Evolutionary conservation across 306 rosid species (phyloP), one percentile per base, ranked within the genome.

Genomic region (Pachyrhizus erosus): DNA sequence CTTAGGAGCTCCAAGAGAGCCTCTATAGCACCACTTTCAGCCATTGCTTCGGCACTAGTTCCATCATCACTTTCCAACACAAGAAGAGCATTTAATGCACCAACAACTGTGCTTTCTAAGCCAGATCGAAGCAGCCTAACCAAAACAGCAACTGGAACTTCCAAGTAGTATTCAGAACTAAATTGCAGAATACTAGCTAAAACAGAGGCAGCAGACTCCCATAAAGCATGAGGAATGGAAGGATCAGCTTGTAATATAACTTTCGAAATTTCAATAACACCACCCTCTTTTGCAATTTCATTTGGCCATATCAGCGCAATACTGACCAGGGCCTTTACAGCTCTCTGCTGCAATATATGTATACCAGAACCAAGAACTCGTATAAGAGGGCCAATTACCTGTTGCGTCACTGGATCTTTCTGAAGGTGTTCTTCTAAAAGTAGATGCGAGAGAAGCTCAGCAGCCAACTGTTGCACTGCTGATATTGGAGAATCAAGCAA

Each of bases 121-220:
- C 99, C 99, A 83, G 99, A 93, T 76, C 93, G 96, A 88, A 96
- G 99, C 91, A 96, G 80, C 86, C 96, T 89, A 64, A 93, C 99
- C 91, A 96, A 86, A 81, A 96, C 99, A 54, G 99, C 99, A 68
- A 96, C 88, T 23, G 99, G 99, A 40, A 96, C 94, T 88, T 96
- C 99, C 87, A 96, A 74, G 87, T 93, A 96, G 88, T 85, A 96
- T 74, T 96, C 99, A 67, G 99, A 96, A 86, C 99, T 92, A 82
- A 90, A 96, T 86, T 96, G 99, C 74, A 96, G 91, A 82, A 96
- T 89, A 84, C 93, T 91, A 64, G 99, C 80, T 86, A 96, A 87
- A 84, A 96, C 98, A 83, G 96, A 87, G 80, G 99, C 98, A 70
- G 92, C 99, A 76, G 98, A 96, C 77, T 96, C 99, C 99, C 99